Percentiles rank a stretch among this genome's conserved stretches.
These are phyloP conservation scores for Thecaphora thlaspeos DNA, from an alignment of 1,284 basidiomycete species.

Conservation along the genomic window DNA sequence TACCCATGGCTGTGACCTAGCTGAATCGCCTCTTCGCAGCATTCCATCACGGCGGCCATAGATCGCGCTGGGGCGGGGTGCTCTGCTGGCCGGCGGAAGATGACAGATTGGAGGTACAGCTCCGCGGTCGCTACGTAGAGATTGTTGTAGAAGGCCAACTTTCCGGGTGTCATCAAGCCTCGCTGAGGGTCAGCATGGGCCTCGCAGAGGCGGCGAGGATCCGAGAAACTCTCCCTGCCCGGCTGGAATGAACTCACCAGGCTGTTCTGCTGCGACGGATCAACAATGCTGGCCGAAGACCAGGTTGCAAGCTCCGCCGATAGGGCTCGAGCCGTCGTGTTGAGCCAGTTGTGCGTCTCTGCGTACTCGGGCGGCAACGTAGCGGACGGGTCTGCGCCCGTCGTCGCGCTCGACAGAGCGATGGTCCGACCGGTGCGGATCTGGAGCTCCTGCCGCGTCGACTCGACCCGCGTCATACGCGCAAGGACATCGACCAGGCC, in stretches of 20 bases:
- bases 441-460: conserved; percentile 24
- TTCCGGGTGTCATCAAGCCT: too few species aligned
- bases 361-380: conserved; percentile 28
- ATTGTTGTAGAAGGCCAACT: conserved; percentile 26
- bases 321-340: conserved; percentile 24
- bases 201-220: neutral
- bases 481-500: conserved; percentile 35
- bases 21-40: conserved; percentile 28
- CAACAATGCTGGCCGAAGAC: conserved; percentile 18
- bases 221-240: conserved; percentile 1
- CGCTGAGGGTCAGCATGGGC: neutral
- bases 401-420: conserved; percentile 16
- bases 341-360: conserved; percentile 26
- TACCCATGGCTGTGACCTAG: conserved; percentile 22
- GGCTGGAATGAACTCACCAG: conserved; percentile 3
- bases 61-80: conserved; percentile 24
- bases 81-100: conserved; percentile 29
- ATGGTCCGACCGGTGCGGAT: conserved; percentile 21
- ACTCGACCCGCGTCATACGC: conserved; percentile 29
- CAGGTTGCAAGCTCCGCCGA: conserved; percentile 28
- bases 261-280: conserved; percentile 3
- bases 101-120: conserved; percentile 33
- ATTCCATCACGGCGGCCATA: conserved; percentile 19
- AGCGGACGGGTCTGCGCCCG: conserved; percentile 16
- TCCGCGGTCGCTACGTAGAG: conserved; percentile 30